These are phyloP conservation scores for Cetraspora pellucida DNA, from an alignment of 192 early-diverging fungal genomes.

Conservation along the genomic window DNA sequence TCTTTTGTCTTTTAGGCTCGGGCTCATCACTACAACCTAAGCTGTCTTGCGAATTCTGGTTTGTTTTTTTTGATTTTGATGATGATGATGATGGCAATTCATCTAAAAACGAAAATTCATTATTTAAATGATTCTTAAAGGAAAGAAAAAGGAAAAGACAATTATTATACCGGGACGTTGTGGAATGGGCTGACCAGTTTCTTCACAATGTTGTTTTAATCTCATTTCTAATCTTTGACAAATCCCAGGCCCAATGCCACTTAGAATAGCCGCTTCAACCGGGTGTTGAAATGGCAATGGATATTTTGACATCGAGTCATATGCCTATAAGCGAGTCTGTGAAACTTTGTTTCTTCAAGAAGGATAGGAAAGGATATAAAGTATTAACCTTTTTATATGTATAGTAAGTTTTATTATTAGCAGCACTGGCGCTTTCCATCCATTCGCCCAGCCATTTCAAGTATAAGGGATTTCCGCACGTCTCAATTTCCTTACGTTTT, in stretches of 20 bases:
- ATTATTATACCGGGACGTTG: constrained; percentile 15
- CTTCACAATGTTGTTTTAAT: constrained; percentile 57
- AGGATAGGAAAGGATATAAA: neutral
- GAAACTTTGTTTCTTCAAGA: neutral
- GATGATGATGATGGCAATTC: neutral
- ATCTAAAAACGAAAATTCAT: neutral
- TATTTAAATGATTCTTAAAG: neutral
- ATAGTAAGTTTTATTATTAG: constrained; percentile 55
- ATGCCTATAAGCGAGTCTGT: constrained; percentile 48
- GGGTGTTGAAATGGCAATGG: constrained; percentile 63
- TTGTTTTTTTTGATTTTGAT: neutral
- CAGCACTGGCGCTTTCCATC: constrained; percentile 56
- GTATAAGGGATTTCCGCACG: constrained; percentile 71
- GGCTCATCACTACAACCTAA: neutral
- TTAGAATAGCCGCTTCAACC: constrained; percentile 57
- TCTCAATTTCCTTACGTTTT: neutral
- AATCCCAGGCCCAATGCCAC: constrained; percentile 66
- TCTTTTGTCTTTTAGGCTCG: constrained; percentile 12
- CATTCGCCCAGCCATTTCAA: constrained; percentile 71
- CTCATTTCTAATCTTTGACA: constrained; percentile 54
- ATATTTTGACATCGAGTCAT: constrained; percentile 62
- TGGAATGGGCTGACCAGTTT: constrained; percentile 51
- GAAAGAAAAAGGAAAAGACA: neutral
- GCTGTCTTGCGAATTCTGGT: neutral
- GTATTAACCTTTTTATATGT: constrained; percentile 58